Conservation (phyloP, 192 early-diverging fungal species). For the Backusella liffmaniae region DNA sequence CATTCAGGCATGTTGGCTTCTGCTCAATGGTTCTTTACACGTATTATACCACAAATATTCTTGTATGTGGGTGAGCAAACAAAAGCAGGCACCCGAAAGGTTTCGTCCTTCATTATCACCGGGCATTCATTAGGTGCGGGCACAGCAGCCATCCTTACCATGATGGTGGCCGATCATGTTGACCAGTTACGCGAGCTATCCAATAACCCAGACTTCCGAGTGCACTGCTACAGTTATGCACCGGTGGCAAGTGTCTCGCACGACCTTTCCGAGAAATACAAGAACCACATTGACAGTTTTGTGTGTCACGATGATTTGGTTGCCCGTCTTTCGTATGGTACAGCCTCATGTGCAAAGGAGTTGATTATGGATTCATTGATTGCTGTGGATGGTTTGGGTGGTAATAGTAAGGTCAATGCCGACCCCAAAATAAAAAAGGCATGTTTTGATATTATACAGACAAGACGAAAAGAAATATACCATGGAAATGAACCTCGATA, state of each 20-base stretch:
- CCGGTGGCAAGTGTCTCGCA: constrained; percentile 56
- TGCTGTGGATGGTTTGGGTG: constrained; percentile 36
- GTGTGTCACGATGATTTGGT: constrained; percentile 65
- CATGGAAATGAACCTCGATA: constrained; percentile 26
- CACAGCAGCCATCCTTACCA: constrained; percentile 63
- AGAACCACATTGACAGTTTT: constrained; percentile 58
- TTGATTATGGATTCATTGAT: constrained; percentile 54
- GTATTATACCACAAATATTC: constrained; percentile 59
- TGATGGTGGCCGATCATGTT: constrained; percentile 58
- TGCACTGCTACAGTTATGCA: constrained; percentile 52
- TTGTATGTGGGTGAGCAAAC: constrained; percentile 36
- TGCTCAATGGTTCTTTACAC: constrained; percentile 65
- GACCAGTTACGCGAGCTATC: constrained; percentile 36
- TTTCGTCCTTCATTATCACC: constrained; percentile 53
- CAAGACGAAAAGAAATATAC: constrained; percentile 32
- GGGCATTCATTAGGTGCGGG: constrained; percentile 69
- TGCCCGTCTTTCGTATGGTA: constrained; percentile 63
- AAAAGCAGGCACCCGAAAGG: constrained; percentile 31
- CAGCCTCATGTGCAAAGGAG: constrained; percentile 58
- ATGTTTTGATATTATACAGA: constrained; percentile 37
- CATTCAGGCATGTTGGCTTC: constrained; percentile 75
- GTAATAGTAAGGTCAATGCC: constrained; percentile 25
- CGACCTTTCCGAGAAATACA: constrained; percentile 51
- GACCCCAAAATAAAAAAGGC: constrained; percentile 24
- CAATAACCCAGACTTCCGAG: constrained; percentile 41